phyloP scores from a whole-genome alignment of 768 basidiomycete genomes.

The Rhodotorula paludigena region DNA sequence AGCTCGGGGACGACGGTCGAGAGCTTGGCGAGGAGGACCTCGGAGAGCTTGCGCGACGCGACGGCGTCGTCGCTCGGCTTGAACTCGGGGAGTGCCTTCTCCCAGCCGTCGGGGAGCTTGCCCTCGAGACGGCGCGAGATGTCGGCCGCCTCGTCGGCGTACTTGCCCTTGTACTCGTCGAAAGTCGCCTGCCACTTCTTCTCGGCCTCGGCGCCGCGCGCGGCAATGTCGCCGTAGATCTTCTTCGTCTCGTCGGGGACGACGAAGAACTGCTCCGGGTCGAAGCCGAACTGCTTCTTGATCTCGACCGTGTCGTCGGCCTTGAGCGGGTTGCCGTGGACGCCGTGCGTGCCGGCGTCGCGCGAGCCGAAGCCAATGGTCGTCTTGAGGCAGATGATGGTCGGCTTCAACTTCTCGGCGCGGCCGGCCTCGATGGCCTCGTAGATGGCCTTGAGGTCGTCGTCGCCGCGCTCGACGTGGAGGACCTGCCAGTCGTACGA shows the following conservation, averaged over 20 bases:
- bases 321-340: conserved; percentile 90
- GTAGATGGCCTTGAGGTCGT: conserved; percentile 71
- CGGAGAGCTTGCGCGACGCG: conserved; percentile 87
- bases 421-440: conserved; percentile 73
- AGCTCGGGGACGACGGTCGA: conserved; percentile 74
- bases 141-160: conserved; percentile 78
- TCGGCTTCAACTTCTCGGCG: conserved; percentile 72
- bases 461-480: conserved; percentile 49
- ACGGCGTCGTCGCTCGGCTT: conserved; percentile 74
- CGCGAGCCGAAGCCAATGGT: conserved; percentile 93
- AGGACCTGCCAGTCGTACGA: conserved; percentile 94
- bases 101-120: conserved; percentile 78
- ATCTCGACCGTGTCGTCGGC: conserved; percentile 77
- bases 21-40: conserved; percentile 75
- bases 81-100: conserved; percentile 77
- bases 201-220: conserved; percentile 70
- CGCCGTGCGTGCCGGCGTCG: conserved; percentile 85
- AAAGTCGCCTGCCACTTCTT: conserved; percentile 67
- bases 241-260: conserved; percentile 70
- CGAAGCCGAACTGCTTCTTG: conserved; percentile 79
- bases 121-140: conserved; percentile 78
- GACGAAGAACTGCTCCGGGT: conserved; percentile 68
- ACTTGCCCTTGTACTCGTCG: conserved; percentile 65
- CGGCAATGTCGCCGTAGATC: conserved; percentile 61
- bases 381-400: conserved; percentile 57